Conservation (phyloP, 2,329 filamentous ascomycete genomes). For the Aspergillus terreus region DNA sequence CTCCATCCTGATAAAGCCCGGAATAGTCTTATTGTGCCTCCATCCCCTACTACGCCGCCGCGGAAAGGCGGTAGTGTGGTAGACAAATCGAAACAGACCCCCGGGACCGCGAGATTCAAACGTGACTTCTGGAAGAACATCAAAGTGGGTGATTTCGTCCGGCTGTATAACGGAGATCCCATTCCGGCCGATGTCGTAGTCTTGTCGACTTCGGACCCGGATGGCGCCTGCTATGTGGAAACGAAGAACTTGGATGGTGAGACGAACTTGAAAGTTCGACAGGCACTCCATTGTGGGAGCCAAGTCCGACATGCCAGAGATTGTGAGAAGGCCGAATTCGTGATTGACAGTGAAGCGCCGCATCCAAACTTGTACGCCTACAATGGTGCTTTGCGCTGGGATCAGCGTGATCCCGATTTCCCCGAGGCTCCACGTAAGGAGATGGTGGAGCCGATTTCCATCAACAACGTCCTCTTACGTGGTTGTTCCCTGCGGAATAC, state of each 20-base stretch:
- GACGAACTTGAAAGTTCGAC: slow-evolving; percentile 93
- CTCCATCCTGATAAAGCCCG: slow-evolving; percentile 30
- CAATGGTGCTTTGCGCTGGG: slow-evolving; percentile 84
- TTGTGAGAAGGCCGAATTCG: slow-evolving; percentile 84
- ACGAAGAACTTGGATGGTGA: slow-evolving; percentile 98
- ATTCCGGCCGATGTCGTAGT: slow-evolving; percentile 92
- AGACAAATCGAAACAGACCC: slow-evolving; percentile 62
- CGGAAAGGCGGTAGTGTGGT: slow-evolving; percentile 65
- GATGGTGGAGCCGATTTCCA: slow-evolving; percentile 89
- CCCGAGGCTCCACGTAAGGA: slow-evolving; percentile 61
- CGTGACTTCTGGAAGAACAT: slow-evolving; percentile 94
- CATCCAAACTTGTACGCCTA: slow-evolving; percentile 96
- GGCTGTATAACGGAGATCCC: slow-evolving; percentile 93
- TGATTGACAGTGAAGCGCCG: slow-evolving; percentile 83
- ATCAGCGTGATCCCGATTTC: slow-evolving; percentile 64
- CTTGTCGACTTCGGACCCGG: slow-evolving; percentile 85
- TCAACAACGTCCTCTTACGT: slow-evolving; percentile 91
- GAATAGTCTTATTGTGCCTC: slow-evolving; percentile 21
- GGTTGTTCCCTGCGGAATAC: slow-evolving; percentile 93
- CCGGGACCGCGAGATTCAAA: slow-evolving; percentile 79
- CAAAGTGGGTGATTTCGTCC: slow-evolving; percentile 91
- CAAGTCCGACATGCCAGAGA: slow-evolving; percentile 83
- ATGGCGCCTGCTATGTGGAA: slow-evolving; percentile 94
- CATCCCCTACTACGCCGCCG: slow-evolving; percentile 19
- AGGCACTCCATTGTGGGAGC: slow-evolving; percentile 81